Evolutionary conservation across 2,329 filamentous ascomycete genomes (phyloP), one percentile per base, ranked within the genome.

Genomic region (Verticillium klebahnii): DNA sequence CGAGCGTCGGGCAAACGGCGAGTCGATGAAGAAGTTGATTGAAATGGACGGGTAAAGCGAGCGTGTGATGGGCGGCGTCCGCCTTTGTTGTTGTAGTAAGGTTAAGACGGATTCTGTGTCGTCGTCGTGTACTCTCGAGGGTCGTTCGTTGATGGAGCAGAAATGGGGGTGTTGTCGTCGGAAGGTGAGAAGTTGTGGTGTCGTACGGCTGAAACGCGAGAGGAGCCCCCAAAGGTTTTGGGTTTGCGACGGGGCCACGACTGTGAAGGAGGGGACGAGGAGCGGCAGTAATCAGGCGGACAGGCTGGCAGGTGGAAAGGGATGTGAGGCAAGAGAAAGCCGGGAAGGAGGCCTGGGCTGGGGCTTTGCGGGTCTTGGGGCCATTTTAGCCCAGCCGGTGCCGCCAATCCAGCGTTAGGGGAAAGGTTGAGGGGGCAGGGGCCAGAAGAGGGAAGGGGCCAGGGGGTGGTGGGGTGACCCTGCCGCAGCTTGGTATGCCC

Each of bases 251-350:
- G 39, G 57, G 29, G 57, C 23, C 19, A 52, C 45, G 57, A 39
- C 45, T 58, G 29, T 50, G 57, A 29, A 9, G 37, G 57, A 58
- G 37, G 57, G 56, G 50, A 58, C 56, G 61, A 54, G 58, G 52
- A 58, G 59, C 59, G 57, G 61, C 61, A 61, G 29, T 29, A 29
- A 29, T 29, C 29, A 29, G 29, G 29, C 29, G 29, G 29, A 29
- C 29, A 64, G 65, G 58, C 52, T 19, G 19, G 66, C 66, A 65
- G 67, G 69, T 65, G 69, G 70, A 52, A 68, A 29, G 56, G 56
- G 36, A 39, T 45, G 56, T 45, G 56, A 31, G 34, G 56, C 25
- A 25, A 29, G 56, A 29, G 17, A n/a, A 25, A 39, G 36, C 23
- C 23, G 5, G 56, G 56, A 17, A n/a, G 56, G 56, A 58, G 11